Evolutionary conservation across 139 green algal genomes (phyloP), one percentile per base, ranked within the genome.

Genomic region (Eudorina sp.): DNA sequence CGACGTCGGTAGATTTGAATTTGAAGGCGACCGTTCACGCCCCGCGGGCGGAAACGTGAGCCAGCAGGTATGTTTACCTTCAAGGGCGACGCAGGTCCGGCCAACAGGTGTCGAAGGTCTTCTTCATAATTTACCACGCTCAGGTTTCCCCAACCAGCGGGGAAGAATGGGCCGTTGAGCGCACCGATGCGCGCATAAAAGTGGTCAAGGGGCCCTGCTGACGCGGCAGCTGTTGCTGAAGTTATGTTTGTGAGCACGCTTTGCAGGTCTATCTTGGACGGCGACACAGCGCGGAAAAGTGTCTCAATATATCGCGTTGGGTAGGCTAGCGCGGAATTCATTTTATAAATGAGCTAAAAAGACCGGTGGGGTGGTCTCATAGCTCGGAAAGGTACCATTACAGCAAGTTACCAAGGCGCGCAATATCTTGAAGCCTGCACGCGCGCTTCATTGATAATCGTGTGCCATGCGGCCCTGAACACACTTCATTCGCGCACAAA

Each of bases 121-220:
- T 93, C 74, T 8, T 51, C 82, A 31, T 82, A 89, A 38, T 69
- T 91, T 36, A 48, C 85, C 23, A 75, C n/a, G 29, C 21, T n/a
- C 0, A 88, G 82, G 19, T 80, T 74, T 19, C 82, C 82, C 82
- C 82, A 88, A 34, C 82, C 82, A 41, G n/a, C 51, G 0, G 75
- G 75, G 40, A 92, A 92, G 40, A 92, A 92, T 5, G 60, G 40
- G 0, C 89, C 89, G 45, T 92, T 90, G 0, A 90, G 13, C 0
- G 84, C 72, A 27, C 85, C 85, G 0, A 92, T 46, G 60, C 80
- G 76, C 38, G 75, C 48, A 21, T 83, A 83, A 31, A 83, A 81
- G 43, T 81, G 45, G 45, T 81, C 73, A 7, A 83, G 31, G 16
- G 75, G 75, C 18, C 18, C 75, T 19, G 73, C 73, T 64, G 73